Evolutionary conservation across 1,284 basidiomycete genomes (phyloP).

Genomic region (Naganishia sp.): DNA sequence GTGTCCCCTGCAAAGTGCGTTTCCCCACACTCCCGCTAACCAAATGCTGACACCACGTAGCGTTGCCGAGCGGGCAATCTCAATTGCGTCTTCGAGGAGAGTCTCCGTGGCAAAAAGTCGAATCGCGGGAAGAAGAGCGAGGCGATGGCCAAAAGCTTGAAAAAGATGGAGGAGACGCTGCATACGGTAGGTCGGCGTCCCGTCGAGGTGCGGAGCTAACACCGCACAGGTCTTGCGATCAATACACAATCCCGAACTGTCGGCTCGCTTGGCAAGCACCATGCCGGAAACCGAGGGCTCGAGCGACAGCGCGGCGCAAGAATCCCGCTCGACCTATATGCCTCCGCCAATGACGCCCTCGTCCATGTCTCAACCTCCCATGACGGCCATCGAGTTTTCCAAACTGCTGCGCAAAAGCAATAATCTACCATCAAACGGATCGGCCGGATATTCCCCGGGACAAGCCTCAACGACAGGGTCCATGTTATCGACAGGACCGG

Average conservation of each 20-base stretch:
- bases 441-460: slow-evolving; percentile 13
- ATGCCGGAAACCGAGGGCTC: slow-evolving; percentile 31
- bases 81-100: slow-evolving; percentile 92
- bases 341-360: neutral
- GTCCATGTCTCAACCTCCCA: slow-evolving; percentile 19
- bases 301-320: too few relatives aligned
- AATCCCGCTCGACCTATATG: slow-evolving; percentile 3
- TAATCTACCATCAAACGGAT: neutral
- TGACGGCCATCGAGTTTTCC: slow-evolving; percentile 24
- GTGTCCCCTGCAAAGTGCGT: slow-evolving; percentile 78
- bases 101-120: slow-evolving; percentile 88
- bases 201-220: too few relatives aligned
- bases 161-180: slow-evolving; percentile 88
- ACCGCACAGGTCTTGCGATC: slow-evolving; percentile 61
- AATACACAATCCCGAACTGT: slow-evolving; percentile 70
- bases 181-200: too few relatives aligned
- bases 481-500: slow-evolving; percentile 15
- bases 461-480: slow-evolving; percentile 16
- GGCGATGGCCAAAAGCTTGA: slow-evolving; percentile 78
- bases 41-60: slow-evolving; percentile 35
- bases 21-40: slow-evolving; percentile 51
- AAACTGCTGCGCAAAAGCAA: slow-evolving; percentile 23
- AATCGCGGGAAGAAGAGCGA: slow-evolving; percentile 66
- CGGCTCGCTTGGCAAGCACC: slow-evolving; percentile 16
- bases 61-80: slow-evolving; percentile 69